Percentiles rank a stretch among this genome's conserved stretches.
These are phyloP conservation scores for Yamadazyma tumulicola DNA, from an alignment of 805 yeast genomes.

Conservation along the genomic window DNA sequence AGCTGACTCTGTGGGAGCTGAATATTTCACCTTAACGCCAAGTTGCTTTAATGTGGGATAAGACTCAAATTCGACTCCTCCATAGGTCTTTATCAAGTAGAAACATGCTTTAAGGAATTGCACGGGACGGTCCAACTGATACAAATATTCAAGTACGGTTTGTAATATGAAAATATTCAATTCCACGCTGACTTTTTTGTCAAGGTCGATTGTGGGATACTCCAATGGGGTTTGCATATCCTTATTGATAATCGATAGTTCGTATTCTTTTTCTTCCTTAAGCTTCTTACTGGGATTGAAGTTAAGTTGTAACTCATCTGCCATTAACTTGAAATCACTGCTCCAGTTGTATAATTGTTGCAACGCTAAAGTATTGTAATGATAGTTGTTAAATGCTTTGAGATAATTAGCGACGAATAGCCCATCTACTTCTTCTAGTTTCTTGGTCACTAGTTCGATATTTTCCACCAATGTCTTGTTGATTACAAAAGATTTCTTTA, in stretches of 20 bases:
- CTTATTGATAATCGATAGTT: constrained; percentile 10
- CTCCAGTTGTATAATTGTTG: constrained; percentile 29
- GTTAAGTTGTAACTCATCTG: constrained; percentile 8
- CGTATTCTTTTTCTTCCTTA: constrained; percentile 6
- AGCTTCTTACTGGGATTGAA: constrained; percentile 10
- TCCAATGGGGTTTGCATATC: constrained; percentile 12
- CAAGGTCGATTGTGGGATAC: constrained; percentile 1
- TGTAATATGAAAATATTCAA: constrained; percentile 32
- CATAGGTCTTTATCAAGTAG: constrained; percentile 33
- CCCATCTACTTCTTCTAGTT: constrained; percentile 19
- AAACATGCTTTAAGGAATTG: constrained; percentile 31
- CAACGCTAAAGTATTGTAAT: constrained; percentile 19
- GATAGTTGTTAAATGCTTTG: constrained; percentile 13
- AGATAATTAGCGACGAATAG: constrained; percentile 4
- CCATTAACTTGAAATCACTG: constrained; percentile 26
- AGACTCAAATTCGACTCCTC: constrained; percentile 19
- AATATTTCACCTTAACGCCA: constrained; percentile 4
- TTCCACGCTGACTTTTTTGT: neutral
- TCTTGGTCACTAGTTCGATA: constrained; percentile 25
- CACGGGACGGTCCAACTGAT: constrained; percentile 25
- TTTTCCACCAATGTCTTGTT: constrained; percentile 26
- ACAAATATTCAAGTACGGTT: constrained; percentile 27
- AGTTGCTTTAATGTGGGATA: constrained; percentile 5
- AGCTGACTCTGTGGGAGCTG: constrained; percentile 1
- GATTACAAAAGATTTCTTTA: constrained; percentile 19